Percentiles rank a stretch among this genome's conserved stretches.
phyloP scores from a whole-genome alignment of 306 rosid genomes.

The Cajanus cajan region DNA sequence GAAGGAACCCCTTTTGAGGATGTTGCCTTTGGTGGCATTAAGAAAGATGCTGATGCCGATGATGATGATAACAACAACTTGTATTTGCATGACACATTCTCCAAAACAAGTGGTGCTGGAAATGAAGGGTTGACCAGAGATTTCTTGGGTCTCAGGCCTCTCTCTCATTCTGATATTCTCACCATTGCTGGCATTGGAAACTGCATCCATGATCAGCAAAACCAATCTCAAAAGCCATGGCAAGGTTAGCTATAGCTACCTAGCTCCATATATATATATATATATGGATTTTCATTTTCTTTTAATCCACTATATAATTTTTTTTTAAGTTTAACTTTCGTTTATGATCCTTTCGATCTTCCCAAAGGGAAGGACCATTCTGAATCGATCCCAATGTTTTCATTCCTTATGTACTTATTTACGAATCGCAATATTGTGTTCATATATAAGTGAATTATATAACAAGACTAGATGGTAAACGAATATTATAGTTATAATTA shows the following conservation, averaged over 20 bases:
- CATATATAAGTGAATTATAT: neutral
- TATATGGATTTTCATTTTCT: conserved; percentile 9
- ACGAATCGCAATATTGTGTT: neutral
- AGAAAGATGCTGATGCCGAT: conserved; percentile 23
- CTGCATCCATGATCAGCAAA: conserved; percentile 56
- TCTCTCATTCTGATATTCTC: conserved; percentile 71
- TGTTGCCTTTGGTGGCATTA: conserved; percentile 45
- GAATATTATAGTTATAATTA: neutral
- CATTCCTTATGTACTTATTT: conserved; percentile 23
- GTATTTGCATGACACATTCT: conserved; percentile 4
- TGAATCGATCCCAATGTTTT: conserved; percentile 29
- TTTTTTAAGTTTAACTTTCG: neutral
- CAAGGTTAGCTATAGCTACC: conserved; percentile 48
- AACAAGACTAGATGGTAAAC: neutral
- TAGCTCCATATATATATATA: neutral
- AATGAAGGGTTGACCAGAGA: conserved; percentile 79
- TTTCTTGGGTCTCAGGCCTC: conserved; percentile 80
- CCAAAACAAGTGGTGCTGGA: conserved; percentile 14
- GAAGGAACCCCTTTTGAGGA: conserved; percentile 48
- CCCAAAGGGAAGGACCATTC: conserved; percentile 55
- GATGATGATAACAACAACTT: conserved; percentile 5
- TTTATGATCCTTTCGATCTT: conserved; percentile 31
- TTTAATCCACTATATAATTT: conserved; percentile 3
- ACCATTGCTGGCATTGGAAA: conserved; percentile 69
- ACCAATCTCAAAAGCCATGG: conserved; percentile 71